Percentiles rank a stretch among this genome's conserved stretches.
phyloP scores from a whole-genome alignment of 306 rosid species.

The Lathyrus tuberosus region DNA sequence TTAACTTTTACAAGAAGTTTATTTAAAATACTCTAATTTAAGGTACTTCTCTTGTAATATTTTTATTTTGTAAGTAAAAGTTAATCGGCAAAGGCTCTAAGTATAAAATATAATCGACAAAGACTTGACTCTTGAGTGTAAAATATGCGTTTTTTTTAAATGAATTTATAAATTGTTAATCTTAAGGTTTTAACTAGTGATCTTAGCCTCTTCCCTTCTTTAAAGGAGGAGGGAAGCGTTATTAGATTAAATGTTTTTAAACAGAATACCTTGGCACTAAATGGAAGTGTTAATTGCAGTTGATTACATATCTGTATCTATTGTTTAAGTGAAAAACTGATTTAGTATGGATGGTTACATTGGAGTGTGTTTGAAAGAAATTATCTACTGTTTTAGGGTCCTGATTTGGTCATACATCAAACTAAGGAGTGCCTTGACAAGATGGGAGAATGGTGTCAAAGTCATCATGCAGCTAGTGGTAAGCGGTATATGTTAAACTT shows the following conservation, averaged over 20 bases:
- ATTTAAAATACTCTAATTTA: too few relatives aligned
- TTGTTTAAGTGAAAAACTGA: slow-evolving; percentile 8
- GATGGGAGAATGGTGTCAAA: slow-evolving; percentile 99
- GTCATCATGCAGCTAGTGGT: slow-evolving; percentile 94
- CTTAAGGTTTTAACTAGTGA: slow-evolving; percentile 9
- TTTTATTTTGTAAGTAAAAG: too few relatives aligned
- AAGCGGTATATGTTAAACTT: slow-evolving; percentile 45
- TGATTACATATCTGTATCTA: slow-evolving; percentile 24
- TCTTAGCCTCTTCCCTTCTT: slow-evolving; percentile 18
- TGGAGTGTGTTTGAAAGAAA: slow-evolving; percentile 26
- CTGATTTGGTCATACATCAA: slow-evolving; percentile 93
- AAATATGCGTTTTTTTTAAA: neutral
- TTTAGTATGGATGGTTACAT: slow-evolving; percentile 14
- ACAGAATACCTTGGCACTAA: neutral
- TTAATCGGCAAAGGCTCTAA: too few relatives aligned
- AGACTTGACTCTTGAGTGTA: too few relatives aligned
- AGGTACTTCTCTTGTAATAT: too few relatives aligned
- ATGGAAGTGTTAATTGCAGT: slow-evolving; percentile 10
- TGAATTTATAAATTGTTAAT: slow-evolving; percentile 4
- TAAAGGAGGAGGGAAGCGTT: slow-evolving; percentile 10
- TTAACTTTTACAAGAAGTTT: neutral
- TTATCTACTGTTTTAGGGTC: slow-evolving; percentile 68
- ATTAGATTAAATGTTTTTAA: neutral
- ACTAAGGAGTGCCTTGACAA: slow-evolving; percentile 74
- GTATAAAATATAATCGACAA: too few relatives aligned